Conservation (phyloP, 257 asterid genomes). For the Vinca minor region DNA sequence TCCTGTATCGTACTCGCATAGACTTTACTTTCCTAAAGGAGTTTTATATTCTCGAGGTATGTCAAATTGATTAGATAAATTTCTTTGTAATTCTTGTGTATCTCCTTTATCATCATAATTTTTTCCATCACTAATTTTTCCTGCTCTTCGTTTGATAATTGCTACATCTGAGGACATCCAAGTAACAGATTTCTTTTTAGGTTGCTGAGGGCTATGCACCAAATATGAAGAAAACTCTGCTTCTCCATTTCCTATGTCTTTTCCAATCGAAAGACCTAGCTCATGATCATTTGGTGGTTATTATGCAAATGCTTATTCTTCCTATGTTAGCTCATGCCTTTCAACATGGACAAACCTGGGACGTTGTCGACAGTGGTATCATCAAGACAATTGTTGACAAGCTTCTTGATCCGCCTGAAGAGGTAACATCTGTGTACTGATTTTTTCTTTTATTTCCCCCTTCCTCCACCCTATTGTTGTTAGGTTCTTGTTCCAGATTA, state of each 20-base stretch:
- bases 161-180: constrained; percentile 11
- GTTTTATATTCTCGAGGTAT: constrained; percentile 92
- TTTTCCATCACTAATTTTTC: background rate
- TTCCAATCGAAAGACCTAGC: constrained; percentile 77
- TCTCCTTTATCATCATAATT: background rate
- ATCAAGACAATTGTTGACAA: constrained; percentile 92
- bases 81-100: background rate
- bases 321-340: constrained; percentile 98
- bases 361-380: constrained; percentile 80
- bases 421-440: constrained; percentile 40
- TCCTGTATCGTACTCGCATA: constrained; percentile 80
- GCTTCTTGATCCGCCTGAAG: constrained; percentile 99
- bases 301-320: constrained; percentile 98
- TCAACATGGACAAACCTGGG: constrained; percentile 96
- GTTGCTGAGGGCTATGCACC: constrained; percentile 97
- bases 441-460: background rate
- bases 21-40: constrained; percentile 97
- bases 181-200: constrained; percentile 30
- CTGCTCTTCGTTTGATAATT: constrained; percentile 4
- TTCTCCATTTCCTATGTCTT: constrained; percentile 80
- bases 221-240: constrained; percentile 76
- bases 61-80: constrained; percentile 12
- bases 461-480: background rate
- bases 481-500: too few relatives aligned
- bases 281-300: constrained; percentile 94